Base-by-base conservation (phyloP, 495 filamentous ascomycete genomes). In the Pyrenopolyporus hunteri region DNA sequence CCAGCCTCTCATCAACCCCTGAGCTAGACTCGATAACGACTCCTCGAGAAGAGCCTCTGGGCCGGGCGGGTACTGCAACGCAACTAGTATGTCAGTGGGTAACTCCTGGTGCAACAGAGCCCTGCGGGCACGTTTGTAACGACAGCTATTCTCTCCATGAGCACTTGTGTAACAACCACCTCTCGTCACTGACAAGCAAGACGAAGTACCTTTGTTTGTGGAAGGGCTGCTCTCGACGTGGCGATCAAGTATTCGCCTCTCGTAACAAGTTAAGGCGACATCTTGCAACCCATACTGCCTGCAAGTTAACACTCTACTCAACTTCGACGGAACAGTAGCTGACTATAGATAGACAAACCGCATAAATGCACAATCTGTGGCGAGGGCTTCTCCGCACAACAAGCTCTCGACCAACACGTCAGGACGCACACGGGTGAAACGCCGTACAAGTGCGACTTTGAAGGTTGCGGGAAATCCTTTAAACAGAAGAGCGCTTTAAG, bases 401-500 rank as follows among this genome's bases (percentile, higher is more conserved):
- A 87, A 59, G 78, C 85, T 4, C 77, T 87, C 22, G 80, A 80
- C 10, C 84, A 87, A 62, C 85, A 88, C 64, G 75, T 81, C 51
- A 75, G 79, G 14, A 84, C 80, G 1, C 85, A 88, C 64, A 85
- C 82, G 6, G 81, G 83, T n/a, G 78, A 85, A 48, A 86, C 84
- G 52, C 85, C 84, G 6, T 77, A 80, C 45, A 73, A 77, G 26
- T 87, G 84, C 45, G 71, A 74, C 17, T 71, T 70, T 29, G 69
- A 73, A 8, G 76, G 75, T 0, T 87, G 84, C 63, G 59, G 66
- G 22, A 86, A 85, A 57, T 56, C 70, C 0, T 86, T 87, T 47
- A 77, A 83, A 55, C 78, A 85, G 63, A 78, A 84, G 26, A 79
- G 75, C 35, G 81, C 82, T 13, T 70, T 82, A 10, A 83, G 80